Percentiles rank a stretch among this genome's conserved stretches.
Evolutionary conservation across 768 basidiomycete genomes (phyloP).

Genomic region (Mycena albidolilacea): DNA sequence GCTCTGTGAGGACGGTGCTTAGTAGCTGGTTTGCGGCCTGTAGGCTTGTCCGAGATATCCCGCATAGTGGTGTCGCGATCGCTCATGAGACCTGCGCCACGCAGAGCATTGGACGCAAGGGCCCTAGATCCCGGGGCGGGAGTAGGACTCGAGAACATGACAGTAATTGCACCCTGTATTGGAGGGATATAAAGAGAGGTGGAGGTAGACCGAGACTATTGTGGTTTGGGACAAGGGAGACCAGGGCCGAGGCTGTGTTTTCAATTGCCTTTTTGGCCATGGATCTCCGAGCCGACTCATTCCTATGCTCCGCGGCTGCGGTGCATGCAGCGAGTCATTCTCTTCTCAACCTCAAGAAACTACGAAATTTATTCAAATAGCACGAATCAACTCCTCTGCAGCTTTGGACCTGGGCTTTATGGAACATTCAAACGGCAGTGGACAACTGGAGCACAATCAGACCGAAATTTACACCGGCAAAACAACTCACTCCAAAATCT

Average conservation of each 20-base stretch:
- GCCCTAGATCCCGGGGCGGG: constrained; percentile 70
- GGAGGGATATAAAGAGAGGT: not conserved
- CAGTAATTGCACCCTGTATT: constrained; percentile 4
- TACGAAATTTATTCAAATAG: not conserved
- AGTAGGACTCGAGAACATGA: constrained; percentile 74
- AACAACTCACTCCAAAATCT: not conserved
- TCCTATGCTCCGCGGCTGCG: too few species aligned
- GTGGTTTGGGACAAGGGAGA: constrained; percentile 27
- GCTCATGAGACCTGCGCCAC: constrained; percentile 78
- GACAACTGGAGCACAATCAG: not conserved
- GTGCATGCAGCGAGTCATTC: too few species aligned
- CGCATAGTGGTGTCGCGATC: constrained; percentile 85
- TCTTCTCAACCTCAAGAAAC: not conserved
- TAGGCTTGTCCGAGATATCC: constrained; percentile 77
- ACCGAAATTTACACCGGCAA: not conserved
- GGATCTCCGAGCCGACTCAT: not conserved
- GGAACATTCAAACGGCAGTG: constrained; percentile 12
- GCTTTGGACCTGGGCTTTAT: constrained; percentile 19
- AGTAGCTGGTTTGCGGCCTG: constrained; percentile 78
- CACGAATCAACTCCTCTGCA: not conserved
- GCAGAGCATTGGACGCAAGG: constrained; percentile 74
- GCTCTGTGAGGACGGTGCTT: constrained; percentile 75
- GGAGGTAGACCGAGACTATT: not conserved
- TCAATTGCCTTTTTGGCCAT: not conserved
- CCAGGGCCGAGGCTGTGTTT: not conserved